Base-by-base conservation (phyloP, 208 protist genomes). In the Leishmania mexicana region DNA sequence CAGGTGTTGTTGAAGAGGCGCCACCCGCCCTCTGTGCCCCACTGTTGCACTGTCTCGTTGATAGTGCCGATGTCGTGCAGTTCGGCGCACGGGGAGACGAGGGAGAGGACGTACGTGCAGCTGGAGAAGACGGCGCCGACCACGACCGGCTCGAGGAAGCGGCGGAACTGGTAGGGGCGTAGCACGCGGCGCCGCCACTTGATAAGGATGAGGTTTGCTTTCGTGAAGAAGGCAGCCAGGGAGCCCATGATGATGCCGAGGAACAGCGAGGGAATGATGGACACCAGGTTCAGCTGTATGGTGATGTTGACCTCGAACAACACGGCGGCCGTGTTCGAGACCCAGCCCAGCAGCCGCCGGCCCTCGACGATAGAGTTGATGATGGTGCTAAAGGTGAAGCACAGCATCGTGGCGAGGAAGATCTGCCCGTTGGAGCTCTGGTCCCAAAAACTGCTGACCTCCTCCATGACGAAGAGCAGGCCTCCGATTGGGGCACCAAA, bases 401-500 rank as follows among this genome's bases (percentile, higher is more conserved):
- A 94, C 60, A 97, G 87, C 90, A 99, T 98, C 54, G 91, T 94
- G 75, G 95, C 93, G 72, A 99, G 92, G 89, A 99, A 99, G 51
- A 98, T 98, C 83, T 97, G 94, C 54, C 94, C 97, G 60, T 94
- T 98, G 62, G 97, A 88, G 79, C 87, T 94, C 74, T 93, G 89
- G 57, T 97, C 93, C 96, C 96, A 99, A 87, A 98, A 96, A 57
- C 94, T 96, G 73, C 93, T 90, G 64, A 97, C 93, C 85, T 99
- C 98, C 83, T 99, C 98, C 86, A 99, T 94, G 38, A 97, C 93
- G 83, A 99, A 99, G n/a, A 99, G 91, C 45, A 99, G 81, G 13
- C 98, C 98, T 49, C 97, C 98, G 83, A 99, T 98, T 0, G 98
- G 98, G 8, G 98, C 95, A 15, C 97, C 97, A 86, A 99, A 99